These are phyloP conservation scores for Aspergillus sojae DNA, from an alignment of 2,329 filamentous ascomycete species.

Conservation along the genomic window DNA sequence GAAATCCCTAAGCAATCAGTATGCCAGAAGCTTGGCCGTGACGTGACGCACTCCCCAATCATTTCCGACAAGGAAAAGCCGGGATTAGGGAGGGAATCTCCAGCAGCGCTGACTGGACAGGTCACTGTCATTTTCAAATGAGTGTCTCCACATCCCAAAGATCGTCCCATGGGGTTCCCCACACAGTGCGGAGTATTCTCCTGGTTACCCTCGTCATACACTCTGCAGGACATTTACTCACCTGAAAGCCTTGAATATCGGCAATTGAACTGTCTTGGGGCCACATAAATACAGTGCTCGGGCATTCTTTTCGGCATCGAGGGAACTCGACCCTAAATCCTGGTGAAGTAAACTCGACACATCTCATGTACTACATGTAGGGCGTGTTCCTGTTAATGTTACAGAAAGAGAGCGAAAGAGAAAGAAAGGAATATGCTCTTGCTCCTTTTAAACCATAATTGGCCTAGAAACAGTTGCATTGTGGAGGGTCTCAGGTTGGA, in stretches of 20 bases:
- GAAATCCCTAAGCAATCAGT: not conserved
- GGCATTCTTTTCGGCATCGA: constrained; percentile 2
- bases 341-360: not conserved
- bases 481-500: not conserved
- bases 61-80: constrained; percentile 1
- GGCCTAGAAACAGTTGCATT: too few relatives aligned
- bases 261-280: constrained; percentile 1
- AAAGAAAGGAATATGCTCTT: not conserved
- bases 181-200: constrained; percentile 13
- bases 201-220: not conserved
- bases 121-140: not conserved
- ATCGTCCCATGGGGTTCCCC: constrained; percentile 11
- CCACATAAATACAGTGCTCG: not conserved
- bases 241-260: not conserved
- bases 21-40: not conserved
- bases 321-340: not conserved
- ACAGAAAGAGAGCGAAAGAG: too few relatives aligned
- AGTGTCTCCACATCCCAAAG: constrained; percentile 8
- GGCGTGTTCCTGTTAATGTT: not conserved
- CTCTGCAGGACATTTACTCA: not conserved
- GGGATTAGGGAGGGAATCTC: constrained; percentile 1
- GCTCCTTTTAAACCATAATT: not conserved
- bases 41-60: not conserved
- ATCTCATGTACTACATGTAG: not conserved
- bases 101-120: not conserved